A percentile compares a stretch with the other conserved stretches of the same genome.
Conservation (phyloP, 2,329 filamentous ascomycete species). For the Aspergillus clavatus region DNA sequence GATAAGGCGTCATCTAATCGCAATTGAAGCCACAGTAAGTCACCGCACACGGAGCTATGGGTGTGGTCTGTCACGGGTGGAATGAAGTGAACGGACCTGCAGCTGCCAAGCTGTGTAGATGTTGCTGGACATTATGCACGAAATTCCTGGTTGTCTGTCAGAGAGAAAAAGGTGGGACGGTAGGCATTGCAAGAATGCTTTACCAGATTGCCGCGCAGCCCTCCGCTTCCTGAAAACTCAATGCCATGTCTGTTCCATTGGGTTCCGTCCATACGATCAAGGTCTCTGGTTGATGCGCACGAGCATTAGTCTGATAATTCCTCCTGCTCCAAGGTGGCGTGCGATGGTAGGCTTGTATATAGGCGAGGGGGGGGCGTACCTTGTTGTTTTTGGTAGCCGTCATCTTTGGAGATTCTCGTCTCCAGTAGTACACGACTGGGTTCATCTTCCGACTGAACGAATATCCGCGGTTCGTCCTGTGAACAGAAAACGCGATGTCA, state of each 20-base stretch:
- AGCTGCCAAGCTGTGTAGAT: slow-evolving; percentile 58
- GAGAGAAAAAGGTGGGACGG: slow-evolving; percentile 27
- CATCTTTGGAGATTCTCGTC: slow-evolving; percentile 85
- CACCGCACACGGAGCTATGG: slow-evolving; percentile 15
- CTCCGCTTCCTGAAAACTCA: slow-evolving; percentile 96
- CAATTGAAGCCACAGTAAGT: slow-evolving; percentile 8
- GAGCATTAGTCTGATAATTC: slow-evolving; percentile 15
- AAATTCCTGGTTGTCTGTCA: slow-evolving; percentile 66
- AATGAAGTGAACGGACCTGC: slow-evolving; percentile 48
- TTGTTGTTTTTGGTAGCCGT: slow-evolving; percentile 98
- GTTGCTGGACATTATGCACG: slow-evolving; percentile 77
- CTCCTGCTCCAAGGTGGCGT: slow-evolving; percentile 5
- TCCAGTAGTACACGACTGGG: slow-evolving; percentile 78
- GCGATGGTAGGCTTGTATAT: too few relatives aligned
- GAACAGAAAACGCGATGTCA: slow-evolving; percentile 8
- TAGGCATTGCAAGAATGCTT: slow-evolving; percentile 7
- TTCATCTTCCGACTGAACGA: slow-evolving; percentile 90
- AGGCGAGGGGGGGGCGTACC: slow-evolving; percentile 48
- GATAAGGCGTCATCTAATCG: slow-evolving; percentile 73
- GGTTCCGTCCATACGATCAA: slow-evolving; percentile 97
- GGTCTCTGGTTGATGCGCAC: slow-evolving; percentile 61
- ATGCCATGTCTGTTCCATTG: slow-evolving; percentile 89
- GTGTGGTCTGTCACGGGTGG: background rate
- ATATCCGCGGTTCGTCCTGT: slow-evolving; percentile 77
- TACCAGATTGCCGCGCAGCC: slow-evolving; percentile 91